Evolutionary conservation across 306 rosid genomes (phyloP).

Genomic region (Trichosanthes cucumerina): DNA sequence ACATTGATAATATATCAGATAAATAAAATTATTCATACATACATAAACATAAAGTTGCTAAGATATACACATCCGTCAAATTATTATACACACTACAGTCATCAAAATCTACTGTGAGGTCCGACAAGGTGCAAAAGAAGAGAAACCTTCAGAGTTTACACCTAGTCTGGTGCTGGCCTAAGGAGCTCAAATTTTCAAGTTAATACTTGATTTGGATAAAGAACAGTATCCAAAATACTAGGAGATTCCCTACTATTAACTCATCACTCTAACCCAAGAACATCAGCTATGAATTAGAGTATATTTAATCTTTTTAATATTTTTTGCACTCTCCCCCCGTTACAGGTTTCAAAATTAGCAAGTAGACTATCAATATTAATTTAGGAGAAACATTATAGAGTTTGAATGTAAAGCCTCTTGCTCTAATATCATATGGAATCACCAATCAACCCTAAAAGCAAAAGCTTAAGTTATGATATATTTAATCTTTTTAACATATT

Average conservation of each 20-base stretch:
- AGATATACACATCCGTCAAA: background rate
- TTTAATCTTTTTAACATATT: too few species aligned
- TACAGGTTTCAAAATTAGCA: background rate
- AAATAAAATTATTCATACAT: background rate
- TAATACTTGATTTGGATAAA: background rate
- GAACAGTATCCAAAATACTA: background rate
- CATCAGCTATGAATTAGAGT: background rate
- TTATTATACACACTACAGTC: background rate
- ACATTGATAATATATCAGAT: background rate
- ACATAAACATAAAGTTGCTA: background rate
- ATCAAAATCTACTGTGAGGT: background rate
- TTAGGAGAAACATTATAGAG: background rate
- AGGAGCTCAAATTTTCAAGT: background rate
- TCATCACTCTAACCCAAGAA: too few species aligned
- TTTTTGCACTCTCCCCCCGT: too few species aligned
- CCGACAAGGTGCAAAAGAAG: background rate
- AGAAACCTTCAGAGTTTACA: background rate
- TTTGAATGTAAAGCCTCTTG: background rate
- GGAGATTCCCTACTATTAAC: background rate
- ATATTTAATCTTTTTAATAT: too few species aligned
- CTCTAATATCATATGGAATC: background rate
- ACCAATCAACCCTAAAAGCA: background rate
- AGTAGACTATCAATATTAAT: background rate
- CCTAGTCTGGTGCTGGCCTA: background rate
- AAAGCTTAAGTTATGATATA: background rate